These are phyloP conservation scores for Benincasa hispida DNA, from an alignment of 306 rosid species.

Conservation along the genomic window DNA sequence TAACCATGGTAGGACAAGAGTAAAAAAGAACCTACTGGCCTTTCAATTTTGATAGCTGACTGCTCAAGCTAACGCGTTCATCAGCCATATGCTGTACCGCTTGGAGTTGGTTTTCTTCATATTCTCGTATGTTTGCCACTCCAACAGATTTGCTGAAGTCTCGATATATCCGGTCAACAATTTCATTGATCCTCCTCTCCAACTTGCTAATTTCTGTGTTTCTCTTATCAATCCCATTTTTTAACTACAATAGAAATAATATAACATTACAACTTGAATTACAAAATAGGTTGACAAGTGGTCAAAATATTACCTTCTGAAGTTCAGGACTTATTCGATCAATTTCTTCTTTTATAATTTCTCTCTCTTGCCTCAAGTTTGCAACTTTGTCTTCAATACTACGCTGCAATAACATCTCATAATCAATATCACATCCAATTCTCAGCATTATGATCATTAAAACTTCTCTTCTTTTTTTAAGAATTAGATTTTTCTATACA, in stretches of 20 bases:
- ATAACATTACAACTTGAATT: background rate
- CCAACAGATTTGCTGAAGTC: conserved; percentile 86
- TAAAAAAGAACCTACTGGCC: conserved; percentile 56
- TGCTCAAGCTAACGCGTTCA: conserved; percentile 78
- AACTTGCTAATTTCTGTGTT: conserved; percentile 45
- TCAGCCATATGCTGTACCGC: conserved; percentile 79
- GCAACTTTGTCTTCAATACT: conserved; percentile 84
- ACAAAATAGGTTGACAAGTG: background rate
- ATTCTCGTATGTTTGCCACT: conserved; percentile 95
- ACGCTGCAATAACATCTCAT: conserved; percentile 30
- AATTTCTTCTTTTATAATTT: conserved; percentile 60
- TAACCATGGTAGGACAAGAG: background rate
- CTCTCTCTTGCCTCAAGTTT: conserved; percentile 53
- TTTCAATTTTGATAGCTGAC: conserved; percentile 84
- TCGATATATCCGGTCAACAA: conserved; percentile 70
- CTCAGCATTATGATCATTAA: background rate
- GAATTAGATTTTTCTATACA: background rate
- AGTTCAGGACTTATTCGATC: conserved; percentile 69
- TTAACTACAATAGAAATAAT: conserved; percentile 34
- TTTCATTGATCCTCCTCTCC: conserved; percentile 86
- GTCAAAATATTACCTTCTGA: conserved; percentile 42
- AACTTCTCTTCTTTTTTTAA: background rate
- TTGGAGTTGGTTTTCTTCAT: conserved; percentile 90
- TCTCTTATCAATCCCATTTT: conserved; percentile 48
- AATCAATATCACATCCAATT: background rate